Evolutionary conservation across 495 filamentous ascomycete genomes (phyloP), one percentile per base, ranked within the genome.

Genomic region (Aspergillus haitiensis): DNA sequence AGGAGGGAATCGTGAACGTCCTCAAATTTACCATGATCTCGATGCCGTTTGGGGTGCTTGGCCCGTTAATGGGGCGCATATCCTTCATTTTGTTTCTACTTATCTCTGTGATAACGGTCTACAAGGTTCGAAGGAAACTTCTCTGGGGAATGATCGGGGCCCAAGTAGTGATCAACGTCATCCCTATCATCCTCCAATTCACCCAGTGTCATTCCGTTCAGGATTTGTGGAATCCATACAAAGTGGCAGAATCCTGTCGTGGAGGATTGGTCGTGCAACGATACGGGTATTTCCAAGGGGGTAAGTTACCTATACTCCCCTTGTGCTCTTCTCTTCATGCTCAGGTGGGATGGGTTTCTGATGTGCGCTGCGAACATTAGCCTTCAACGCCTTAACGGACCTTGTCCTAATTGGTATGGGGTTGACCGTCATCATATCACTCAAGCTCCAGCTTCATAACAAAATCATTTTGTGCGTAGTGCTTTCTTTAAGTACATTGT

Each of bases 1-100:
- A 47, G 27, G 31, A 35, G 6, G 12, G 21, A 0, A 36, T 56
- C 21, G 54, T 56, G 0, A 35, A 49, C 2, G 15, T 34, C 10
- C 21, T 58, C 0, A 58, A 58, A 33, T 58, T 16, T 18, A 47
- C 36, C 0, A 58, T 58, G 55, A 51, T 58, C 2, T 32, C 35
- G n/a, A 31, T 51, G 46, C 47, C 55, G 6, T 58, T 51, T n/a
- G 55, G 55, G 7, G 46, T 51, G 3, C 1, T 58, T 9, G 55
- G 46, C 6, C 35, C 46, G 5, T 21, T 58, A 5, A 35, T 51
- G 3, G 55, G 55, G 6, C 55, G 55, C 7, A 51, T 58, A 18
- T 50, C 55, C 1, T 58, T 58, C 13, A 58, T 58, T 27, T 46
- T 58, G 7, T 51, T 58, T 15, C 55, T 58, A 2, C 55, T 58